Base-by-base conservation (phyloP, 2,329 filamentous ascomycete genomes). In the Diaporthe sp. region DNA sequence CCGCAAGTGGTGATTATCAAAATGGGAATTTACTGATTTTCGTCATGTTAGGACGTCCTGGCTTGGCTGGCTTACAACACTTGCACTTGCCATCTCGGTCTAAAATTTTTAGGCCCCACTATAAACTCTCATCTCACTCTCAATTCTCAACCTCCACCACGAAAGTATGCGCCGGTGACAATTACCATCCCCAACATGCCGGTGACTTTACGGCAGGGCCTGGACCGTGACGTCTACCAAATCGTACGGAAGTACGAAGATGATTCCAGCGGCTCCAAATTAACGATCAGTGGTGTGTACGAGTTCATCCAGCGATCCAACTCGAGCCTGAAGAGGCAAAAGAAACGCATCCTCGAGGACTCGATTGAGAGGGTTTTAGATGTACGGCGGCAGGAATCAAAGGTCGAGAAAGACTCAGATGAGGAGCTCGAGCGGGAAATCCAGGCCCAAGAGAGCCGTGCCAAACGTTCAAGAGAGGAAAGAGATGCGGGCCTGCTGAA, bases 251-350 rank as follows among this genome's bases (percentile, higher is more conserved):
- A 95, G 82, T 87, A 96, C 71, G 89, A 94, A 72, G 93, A 95
- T 75, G 90, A 68, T 54, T 68, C 25, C 8, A 54, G 54, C 33
- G 33, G 64, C 33, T 54, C 74, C 38, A 75, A 72, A 82, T 84
- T 94, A 9, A 92, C 90, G 1, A 86, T 93, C 4, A 83, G 88
- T 3, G 84, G 86, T 2, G 89, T 97, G 1, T 98, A 97, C 81
- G 92, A 95, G 52, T 91, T 90, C 74, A 95, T 98, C 76, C 94
- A 95, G 78, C 86, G 87, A 68, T 98, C 95, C 19, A 98, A 98
- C 82, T 97, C 95, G 0, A 95, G 93, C 78, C 84, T 98, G 30
- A 95, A 94, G 77, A 89, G 97, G 30, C 92, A 94, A 78, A 95
- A 95, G 52, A 97, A 97, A 83, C 92, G 92, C 76, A 87, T 93